phyloP scores from a whole-genome alignment of 2,329 filamentous ascomycete genomes.

The Apiospora sp. region DNA sequence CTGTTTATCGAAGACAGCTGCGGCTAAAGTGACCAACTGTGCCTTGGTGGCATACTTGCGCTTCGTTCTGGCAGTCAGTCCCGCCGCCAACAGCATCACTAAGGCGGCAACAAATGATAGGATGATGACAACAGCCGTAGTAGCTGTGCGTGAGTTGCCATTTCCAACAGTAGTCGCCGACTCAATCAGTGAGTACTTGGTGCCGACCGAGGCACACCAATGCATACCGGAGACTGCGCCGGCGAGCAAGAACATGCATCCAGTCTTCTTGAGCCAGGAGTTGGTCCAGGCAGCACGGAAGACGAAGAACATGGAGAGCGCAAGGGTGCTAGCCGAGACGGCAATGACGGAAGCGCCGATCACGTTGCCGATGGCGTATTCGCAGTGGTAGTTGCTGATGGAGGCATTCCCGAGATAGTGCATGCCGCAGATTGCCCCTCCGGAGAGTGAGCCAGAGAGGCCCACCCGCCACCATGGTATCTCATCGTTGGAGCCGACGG shows the following conservation, averaged over 20 bases:
- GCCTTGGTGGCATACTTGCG: slow-evolving; percentile 64
- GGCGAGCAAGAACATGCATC: slow-evolving; percentile 75
- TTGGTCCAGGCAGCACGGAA: slow-evolving; percentile 81
- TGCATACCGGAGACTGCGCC: slow-evolving; percentile 86
- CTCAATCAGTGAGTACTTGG: slow-evolving; percentile 64
- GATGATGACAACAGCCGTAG: slow-evolving; percentile 76
- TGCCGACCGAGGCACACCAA: slow-evolving; percentile 80
- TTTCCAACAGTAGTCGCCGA: too few species aligned
- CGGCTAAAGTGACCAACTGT: slow-evolving; percentile 65
- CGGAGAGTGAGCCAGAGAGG: slow-evolving; percentile 73
- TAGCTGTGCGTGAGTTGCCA: slow-evolving; percentile 54
- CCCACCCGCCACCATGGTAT: slow-evolving; percentile 66
- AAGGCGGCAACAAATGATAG: slow-evolving; percentile 69
- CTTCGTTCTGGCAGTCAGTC: slow-evolving; percentile 61
- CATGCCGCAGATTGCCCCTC: slow-evolving; percentile 82
- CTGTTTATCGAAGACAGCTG: slow-evolving; percentile 72
- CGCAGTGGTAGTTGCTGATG: slow-evolving; percentile 77
- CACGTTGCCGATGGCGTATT: slow-evolving; percentile 67
- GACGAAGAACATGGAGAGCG: slow-evolving; percentile 80
- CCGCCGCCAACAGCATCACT: slow-evolving; percentile 62
- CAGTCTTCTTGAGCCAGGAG: slow-evolving; percentile 76
- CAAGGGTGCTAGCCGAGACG: slow-evolving; percentile 72
- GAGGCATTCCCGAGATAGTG: slow-evolving; percentile 89
- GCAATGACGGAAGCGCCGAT: slow-evolving; percentile 77
- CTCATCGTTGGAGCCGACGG: slow-evolving; percentile 60